A percentile compares a stretch with the other conserved stretches of the same genome.
Evolutionary conservation across 108 stramenopile species (phyloP).

Genomic region (Stephanodiscus minutulus): DNA sequence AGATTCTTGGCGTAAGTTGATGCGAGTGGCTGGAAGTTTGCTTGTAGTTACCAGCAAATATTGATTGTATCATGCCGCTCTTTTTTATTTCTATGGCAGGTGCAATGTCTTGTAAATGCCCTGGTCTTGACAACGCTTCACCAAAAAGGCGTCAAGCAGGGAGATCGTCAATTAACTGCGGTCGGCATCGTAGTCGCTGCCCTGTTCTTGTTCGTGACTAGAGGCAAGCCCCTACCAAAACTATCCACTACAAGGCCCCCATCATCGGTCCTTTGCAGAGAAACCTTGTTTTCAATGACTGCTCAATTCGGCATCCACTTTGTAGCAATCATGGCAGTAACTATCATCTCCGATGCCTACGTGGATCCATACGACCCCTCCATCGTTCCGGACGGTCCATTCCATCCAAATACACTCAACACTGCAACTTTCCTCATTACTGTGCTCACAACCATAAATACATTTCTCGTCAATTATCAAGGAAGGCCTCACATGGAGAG

Average conservation of each 20-base stretch:
- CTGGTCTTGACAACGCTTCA: slow-evolving; percentile 91
- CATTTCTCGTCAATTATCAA: slow-evolving; percentile 96
- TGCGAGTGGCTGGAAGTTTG: not conserved
- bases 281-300: slow-evolving; percentile 77
- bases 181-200: slow-evolving; percentile 86
- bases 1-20: slow-evolving; percentile 81
- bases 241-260: slow-evolving; percentile 84
- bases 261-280: slow-evolving; percentile 78
- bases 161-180: slow-evolving; percentile 92
- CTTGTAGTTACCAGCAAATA: not conserved
- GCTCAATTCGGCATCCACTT: slow-evolving; percentile 90
- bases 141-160: slow-evolving; percentile 95
- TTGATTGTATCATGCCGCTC: not conserved
- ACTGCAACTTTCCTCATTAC: slow-evolving; percentile 90
- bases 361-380: slow-evolving; percentile 84
- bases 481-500: slow-evolving; percentile 93
- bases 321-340: slow-evolving; percentile 56
- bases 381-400: slow-evolving; percentile 91
- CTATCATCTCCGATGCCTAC: slow-evolving; percentile 59
- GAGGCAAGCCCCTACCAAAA: slow-evolving; percentile 86
- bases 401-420: slow-evolving; percentile 94
- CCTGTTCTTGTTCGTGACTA: slow-evolving; percentile 92
- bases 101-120: slow-evolving; percentile 96
- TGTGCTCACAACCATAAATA: slow-evolving; percentile 84
- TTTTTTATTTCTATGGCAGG: not conserved